These are phyloP conservation scores for Albizia julibrissin DNA, from an alignment of 306 rosid species.

Conservation along the genomic window DNA sequence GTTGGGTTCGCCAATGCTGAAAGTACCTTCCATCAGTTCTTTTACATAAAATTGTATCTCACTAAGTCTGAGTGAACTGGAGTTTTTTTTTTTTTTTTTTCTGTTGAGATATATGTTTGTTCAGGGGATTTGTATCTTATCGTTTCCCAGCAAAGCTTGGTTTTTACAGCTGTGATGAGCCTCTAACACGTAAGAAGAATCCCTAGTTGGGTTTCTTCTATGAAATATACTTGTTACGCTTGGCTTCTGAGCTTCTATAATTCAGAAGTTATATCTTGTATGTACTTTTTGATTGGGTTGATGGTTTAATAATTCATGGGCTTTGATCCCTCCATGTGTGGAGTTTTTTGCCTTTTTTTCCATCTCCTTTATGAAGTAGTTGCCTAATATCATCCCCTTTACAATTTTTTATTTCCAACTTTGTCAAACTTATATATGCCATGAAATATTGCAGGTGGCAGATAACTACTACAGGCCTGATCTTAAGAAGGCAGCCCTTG, in stretches of 20 bases:
- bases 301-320: background rate
- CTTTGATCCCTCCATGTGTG: background rate
- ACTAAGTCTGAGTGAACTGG: background rate
- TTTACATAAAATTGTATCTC: background rate
- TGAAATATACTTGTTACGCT: constrained; percentile 61
- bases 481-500: constrained; percentile 81
- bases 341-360: background rate
- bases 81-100: background rate
- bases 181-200: constrained; percentile 54
- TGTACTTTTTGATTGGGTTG: background rate
- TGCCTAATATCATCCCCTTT: background rate
- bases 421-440: background rate
- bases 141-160: background rate
- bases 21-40: background rate
- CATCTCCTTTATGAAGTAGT: background rate
- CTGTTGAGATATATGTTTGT: background rate
- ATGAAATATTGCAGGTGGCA: constrained; percentile 52
- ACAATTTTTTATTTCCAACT: background rate
- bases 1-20: background rate
- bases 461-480: constrained; percentile 88
- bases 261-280: background rate
- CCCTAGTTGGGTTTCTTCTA: constrained; percentile 30
- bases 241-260: constrained; percentile 62
- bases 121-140: background rate
- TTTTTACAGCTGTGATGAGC: constrained; percentile 40